Conservation (phyloP, 345 rosid genomes). For the Geranium rotundifolium region DNA sequence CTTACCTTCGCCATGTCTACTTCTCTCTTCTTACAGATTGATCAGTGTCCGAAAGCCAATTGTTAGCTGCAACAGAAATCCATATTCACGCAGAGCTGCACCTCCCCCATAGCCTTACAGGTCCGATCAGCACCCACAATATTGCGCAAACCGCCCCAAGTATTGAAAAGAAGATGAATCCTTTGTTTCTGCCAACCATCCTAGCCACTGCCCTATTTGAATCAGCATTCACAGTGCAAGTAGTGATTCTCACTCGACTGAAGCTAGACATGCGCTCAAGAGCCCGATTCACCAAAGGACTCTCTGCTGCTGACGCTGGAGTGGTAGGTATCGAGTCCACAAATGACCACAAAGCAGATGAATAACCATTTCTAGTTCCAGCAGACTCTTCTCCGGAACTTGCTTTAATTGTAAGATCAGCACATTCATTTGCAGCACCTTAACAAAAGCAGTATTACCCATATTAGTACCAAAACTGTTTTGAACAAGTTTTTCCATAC, state of each 20-base stretch:
- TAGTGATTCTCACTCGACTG: conserved; percentile 30
- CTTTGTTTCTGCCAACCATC: conserved; percentile 23
- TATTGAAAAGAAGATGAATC: conserved; percentile 38
- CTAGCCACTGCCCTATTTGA: conserved; percentile 16
- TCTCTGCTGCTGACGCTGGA: conserved; percentile 84
- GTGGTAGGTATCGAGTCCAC: conserved; percentile 77
- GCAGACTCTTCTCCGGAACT: conserved; percentile 19
- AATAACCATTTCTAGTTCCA: conserved; percentile 32
- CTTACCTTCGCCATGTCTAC: no score
- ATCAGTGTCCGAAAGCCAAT: no score
- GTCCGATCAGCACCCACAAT: conserved; percentile 51
- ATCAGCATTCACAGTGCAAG: conserved; percentile 13
- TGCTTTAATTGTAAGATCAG: conserved; percentile 9
- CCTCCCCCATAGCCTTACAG: conserved; percentile 29
- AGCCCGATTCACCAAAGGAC: conserved; percentile 48
- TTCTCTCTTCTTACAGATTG: no score
- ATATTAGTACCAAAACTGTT: no score
- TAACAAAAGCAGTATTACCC: conserved; percentile 11
- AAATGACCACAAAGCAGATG: conserved; percentile 62
- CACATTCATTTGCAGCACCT: conserved; percentile 26
- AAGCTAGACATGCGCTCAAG: conserved; percentile 61
- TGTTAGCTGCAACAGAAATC: no score
- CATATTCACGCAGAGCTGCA: conserved; percentile 10
- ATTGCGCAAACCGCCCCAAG: conserved; percentile 57
- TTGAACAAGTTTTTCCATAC: no score